Base-by-base conservation (phyloP, 108 stramenopile genomes). In the Schizochytrium sp. region DNA sequence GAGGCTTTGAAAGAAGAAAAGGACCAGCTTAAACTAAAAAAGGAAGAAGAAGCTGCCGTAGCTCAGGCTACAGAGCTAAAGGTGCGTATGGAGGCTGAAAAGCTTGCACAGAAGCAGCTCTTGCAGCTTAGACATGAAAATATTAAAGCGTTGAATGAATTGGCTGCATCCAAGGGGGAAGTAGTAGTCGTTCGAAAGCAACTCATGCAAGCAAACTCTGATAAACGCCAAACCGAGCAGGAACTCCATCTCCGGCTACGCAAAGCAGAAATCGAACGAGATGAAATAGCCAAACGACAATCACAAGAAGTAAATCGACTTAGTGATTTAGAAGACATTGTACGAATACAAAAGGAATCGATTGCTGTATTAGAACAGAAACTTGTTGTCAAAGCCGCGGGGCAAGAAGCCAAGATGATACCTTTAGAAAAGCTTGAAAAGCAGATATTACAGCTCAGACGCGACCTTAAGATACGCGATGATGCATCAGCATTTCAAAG, bases 401-500 rank as follows among this genome's bases (percentile, higher is more conserved):
- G 42, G 64, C 64, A 69, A 15, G 64, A 38, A 44, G 64, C 64
- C 42, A 38, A 69, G 1, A 7, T 69, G 12, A 0, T 69, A 7
- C 64, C 64, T 69, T 5, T 69, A 1, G 64, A 69, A 38, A 69
- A 69, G 64, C 64, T 69, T 0, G 64, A 69, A 38, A 44, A 38
- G 28, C 42, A 69, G 64, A 38, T 69, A 8, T 38, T 44, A 28
- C 44, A 10, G 1, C 64, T 44, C 10, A 69, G 44, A 15, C 64
- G 64, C 12, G 64, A 69, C 5, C 40, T 15, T 44, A 69, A 69
- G 64, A 38, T 38, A 10, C 64, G 64, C 15, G 64, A 69, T 8
- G 64, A 69, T 15, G 76, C 76, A 5, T 38, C 55, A 15, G 76
- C 76, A 8, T 83, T 83, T 55, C 47, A 83, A 40, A 17, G 50